Base-by-base conservation (phyloP, 1,139 yeast species). In the Geotrichum europaeum region DNA sequence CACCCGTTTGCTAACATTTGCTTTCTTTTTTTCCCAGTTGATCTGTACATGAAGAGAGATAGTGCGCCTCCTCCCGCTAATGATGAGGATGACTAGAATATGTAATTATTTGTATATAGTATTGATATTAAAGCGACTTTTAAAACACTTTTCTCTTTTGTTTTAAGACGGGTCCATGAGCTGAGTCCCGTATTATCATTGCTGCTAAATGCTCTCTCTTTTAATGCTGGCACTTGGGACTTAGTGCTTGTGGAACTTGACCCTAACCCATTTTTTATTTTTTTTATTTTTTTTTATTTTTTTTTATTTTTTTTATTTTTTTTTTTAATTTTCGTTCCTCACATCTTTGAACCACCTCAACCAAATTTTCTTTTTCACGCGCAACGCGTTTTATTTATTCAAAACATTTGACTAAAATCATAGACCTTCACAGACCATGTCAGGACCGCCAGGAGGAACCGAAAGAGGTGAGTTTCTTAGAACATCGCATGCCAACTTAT, bases 31-130 rank as follows among this genome's bases (percentile, higher is more conserved):
- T 43, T 51, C 45, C 25, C 60, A 67, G 73, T 94, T 65, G 98
- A 94, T 73, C 76, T 89, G 68, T 94, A 94, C 71, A 81, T 94
- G 85, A 82, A 92, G 69, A 84, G 90, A 68, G 99, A 94, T 68
- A 82, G 88, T 69, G 86, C 87, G 7, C 84, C 84, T 60, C 98
- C 98, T 49, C 97, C 98, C 30, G 72, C 79, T 57, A 86, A 89
- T 70, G 99, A 94, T 76, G 95, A 92, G 74, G 96, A 92, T 72
- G 89, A 87, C 65, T 90, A 74, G 32, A 68, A 7, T 28, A 7
- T 5, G n/a, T 49, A 13, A 40, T 32, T 53, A 45, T 47, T 52
- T 34, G 60, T 50, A 51, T 58, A 45, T 45, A 55, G 60, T 30
- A 28, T 49, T 49, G 51, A 49, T 30, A 25, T 12, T 49, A 24